phyloP scores from a whole-genome alignment of 2,329 filamentous ascomycete species.

The Parastagonospora nodorum region DNA sequence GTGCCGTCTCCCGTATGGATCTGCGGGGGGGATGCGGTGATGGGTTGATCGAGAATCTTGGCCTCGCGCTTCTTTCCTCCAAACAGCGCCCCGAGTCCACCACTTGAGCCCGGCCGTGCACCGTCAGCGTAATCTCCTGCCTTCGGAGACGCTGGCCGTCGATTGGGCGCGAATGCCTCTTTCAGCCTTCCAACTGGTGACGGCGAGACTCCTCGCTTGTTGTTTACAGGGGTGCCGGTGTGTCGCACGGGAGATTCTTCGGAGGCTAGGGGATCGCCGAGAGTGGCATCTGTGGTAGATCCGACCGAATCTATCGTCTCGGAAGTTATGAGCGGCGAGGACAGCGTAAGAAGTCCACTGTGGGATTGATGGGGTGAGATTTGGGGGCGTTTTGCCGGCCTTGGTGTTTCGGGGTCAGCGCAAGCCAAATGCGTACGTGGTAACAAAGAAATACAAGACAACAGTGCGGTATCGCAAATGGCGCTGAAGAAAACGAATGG shows the following conservation, averaged over 20 bases:
- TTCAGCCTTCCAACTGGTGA: conserved; percentile 75
- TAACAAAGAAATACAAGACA: conserved; percentile 18
- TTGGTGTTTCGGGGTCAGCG: conserved; percentile 25
- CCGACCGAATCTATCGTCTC: conserved; percentile 44
- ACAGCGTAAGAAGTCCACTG: conserved; percentile 54
- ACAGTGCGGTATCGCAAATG: conserved; percentile 8
- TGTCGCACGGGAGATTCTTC: conserved; percentile 34
- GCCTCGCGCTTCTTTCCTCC: conserved; percentile 43
- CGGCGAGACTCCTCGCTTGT: conserved; percentile 69
- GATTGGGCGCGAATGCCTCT: conserved; percentile 65
- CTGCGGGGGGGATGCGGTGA: conserved; percentile 37
- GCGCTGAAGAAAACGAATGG: conserved; percentile 11
- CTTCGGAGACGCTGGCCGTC: conserved; percentile 37
- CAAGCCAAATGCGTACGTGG: conserved; percentile 17
- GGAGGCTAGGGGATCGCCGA: conserved; percentile 39
- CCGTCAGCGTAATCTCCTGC: conserved; percentile 39
- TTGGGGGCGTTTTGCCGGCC: conserved; percentile 41
- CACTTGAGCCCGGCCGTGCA: conserved; percentile 51
- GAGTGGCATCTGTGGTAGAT: conserved; percentile 25
- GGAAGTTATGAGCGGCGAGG: conserved; percentile 53
- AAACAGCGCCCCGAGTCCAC: conserved; percentile 50
- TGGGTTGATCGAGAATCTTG: conserved; percentile 34
- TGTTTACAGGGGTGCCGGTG: conserved; percentile 39
- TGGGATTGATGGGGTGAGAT: conserved; percentile 57
- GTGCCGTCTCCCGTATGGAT: conserved; percentile 39